Evolutionary conservation across 208 protist species (phyloP).

Genomic region (Wallacemonas sp.): DNA sequence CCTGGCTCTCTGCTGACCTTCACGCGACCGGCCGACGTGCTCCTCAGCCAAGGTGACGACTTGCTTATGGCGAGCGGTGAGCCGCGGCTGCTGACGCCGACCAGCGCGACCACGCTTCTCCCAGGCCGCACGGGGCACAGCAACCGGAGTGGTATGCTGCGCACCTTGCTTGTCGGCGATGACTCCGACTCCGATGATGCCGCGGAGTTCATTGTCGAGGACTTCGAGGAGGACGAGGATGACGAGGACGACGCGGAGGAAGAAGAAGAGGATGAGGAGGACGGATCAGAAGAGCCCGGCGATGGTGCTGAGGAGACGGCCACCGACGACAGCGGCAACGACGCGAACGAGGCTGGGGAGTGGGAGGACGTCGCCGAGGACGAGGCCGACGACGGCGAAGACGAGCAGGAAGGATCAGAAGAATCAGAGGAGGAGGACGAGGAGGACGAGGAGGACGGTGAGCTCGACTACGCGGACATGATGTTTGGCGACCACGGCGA

Average conservation of each 20-base stretch:
- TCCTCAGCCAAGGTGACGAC: not conserved
- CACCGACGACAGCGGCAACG: not conserved
- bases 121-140: not conserved
- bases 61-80: not conserved
- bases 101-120: not conserved
- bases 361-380: constrained; percentile 1
- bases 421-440: constrained; percentile 5
- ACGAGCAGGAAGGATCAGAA: constrained; percentile 1
- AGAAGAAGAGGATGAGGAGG: constrained; percentile 16
- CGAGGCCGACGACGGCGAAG: constrained; percentile 6
- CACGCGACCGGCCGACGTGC: constrained; percentile 1
- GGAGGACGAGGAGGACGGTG: constrained; percentile 11
- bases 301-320: too few relatives aligned
- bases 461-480: not conserved
- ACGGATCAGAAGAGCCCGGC: too few relatives aligned
- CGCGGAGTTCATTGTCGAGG: constrained; percentile 28
- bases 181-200: constrained; percentile 17
- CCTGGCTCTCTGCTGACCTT: not conserved
- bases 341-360: constrained; percentile 1
- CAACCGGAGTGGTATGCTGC: not conserved
- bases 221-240: constrained; percentile 20
- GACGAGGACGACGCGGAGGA: constrained; percentile 17
- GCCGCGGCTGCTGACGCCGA: constrained; percentile 7
- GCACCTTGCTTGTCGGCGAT: not conserved
- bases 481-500: not conserved